These are phyloP conservation scores for Trichophyton equinum DNA, from an alignment of 2,329 filamentous ascomycete genomes.

Conservation along the genomic window DNA sequence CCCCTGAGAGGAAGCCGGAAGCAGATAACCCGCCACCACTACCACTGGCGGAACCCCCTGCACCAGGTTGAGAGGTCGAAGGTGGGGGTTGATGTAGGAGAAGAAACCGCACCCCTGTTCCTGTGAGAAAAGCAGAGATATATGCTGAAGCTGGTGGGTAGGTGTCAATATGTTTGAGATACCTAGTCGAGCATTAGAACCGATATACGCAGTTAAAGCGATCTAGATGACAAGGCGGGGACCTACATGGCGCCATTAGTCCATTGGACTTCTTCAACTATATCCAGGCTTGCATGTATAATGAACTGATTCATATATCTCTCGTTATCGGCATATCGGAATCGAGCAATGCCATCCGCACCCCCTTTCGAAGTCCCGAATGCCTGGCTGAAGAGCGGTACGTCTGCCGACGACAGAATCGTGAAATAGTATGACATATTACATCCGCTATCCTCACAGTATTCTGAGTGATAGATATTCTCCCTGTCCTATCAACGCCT, in stretches of 20 bases:
- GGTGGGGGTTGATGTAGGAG: slow-evolving; percentile 71
- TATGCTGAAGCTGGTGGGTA: slow-evolving; percentile 77
- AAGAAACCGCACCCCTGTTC: slow-evolving; percentile 83
- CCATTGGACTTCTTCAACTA: slow-evolving; percentile 96
- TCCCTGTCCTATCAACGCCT: not conserved
- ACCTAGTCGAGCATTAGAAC: slow-evolving; percentile 43
- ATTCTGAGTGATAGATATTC: not conserved
- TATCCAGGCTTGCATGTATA: slow-evolving; percentile 82
- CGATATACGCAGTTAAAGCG: not conserved
- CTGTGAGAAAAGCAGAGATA: slow-evolving; percentile 88
- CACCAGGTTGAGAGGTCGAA: slow-evolving; percentile 24
- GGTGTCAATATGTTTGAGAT: slow-evolving; percentile 90
- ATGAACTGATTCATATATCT: slow-evolving; percentile 96
- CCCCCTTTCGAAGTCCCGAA: slow-evolving; percentile 95
- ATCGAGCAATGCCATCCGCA: slow-evolving; percentile 82
- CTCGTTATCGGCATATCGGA: slow-evolving; percentile 77
- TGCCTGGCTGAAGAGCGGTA: slow-evolving; percentile 90
- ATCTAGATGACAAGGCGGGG: slow-evolving; percentile 8
- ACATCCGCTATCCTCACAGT: not conserved
- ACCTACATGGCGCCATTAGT: slow-evolving; percentile 66
- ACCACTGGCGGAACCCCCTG: slow-evolving; percentile 7
- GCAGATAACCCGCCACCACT: slow-evolving; percentile 10
- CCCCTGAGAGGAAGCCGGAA: slow-evolving; percentile 12
- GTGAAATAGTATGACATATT: slow-evolving; percentile 97
- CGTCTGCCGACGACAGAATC: slow-evolving; percentile 90